Percentiles rank a stretch among this genome's conserved stretches.
These are phyloP conservation scores for Aspergillus clavatus DNA, from an alignment of 2,329 filamentous ascomycete species.

Conservation along the genomic window DNA sequence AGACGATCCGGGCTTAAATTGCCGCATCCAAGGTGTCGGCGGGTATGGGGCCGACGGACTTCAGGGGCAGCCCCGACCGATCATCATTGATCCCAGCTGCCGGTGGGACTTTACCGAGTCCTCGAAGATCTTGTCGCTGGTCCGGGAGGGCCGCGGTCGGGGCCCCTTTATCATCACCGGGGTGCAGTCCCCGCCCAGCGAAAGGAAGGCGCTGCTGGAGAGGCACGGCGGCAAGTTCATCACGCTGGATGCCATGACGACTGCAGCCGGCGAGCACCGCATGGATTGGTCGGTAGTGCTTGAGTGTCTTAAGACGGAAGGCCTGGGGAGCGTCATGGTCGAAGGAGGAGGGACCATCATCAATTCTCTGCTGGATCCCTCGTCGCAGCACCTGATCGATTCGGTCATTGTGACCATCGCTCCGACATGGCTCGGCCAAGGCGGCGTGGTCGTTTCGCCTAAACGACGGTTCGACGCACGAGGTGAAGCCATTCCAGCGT, in stretches of 20 bases:
- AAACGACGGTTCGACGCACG: constrained; percentile 47
- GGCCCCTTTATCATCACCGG: constrained; percentile 64
- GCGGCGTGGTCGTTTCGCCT: constrained; percentile 74
- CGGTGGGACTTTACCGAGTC: constrained; percentile 60
- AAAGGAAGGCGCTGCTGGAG: constrained; percentile 20
- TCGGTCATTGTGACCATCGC: constrained; percentile 83
- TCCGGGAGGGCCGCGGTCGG: constrained; percentile 57
- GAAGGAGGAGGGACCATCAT: constrained; percentile 82
- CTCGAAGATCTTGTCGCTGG: constrained; percentile 63
- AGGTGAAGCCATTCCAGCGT: constrained; percentile 55
- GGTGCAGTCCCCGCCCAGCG: constrained; percentile 8
- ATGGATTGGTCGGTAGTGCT: constrained; percentile 60
- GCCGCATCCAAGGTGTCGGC: constrained; percentile 60
- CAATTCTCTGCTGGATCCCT: constrained; percentile 64
- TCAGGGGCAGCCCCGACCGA: constrained; percentile 64
- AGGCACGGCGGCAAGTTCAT: constrained; percentile 30
- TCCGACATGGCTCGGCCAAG: constrained; percentile 77
- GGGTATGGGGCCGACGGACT: constrained; percentile 49
- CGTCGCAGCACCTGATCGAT: constrained; percentile 56
- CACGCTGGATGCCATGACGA: constrained; percentile 16
- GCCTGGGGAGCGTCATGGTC: constrained; percentile 75
- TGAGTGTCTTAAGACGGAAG: constrained; percentile 48
- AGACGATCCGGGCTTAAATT: constrained; percentile 83
- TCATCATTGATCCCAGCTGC: constrained; percentile 70
- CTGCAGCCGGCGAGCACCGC: constrained; percentile 11